Evolutionary conservation across 208 protist species (phyloP).

Genomic region (Leishmania martiniquensis): DNA sequence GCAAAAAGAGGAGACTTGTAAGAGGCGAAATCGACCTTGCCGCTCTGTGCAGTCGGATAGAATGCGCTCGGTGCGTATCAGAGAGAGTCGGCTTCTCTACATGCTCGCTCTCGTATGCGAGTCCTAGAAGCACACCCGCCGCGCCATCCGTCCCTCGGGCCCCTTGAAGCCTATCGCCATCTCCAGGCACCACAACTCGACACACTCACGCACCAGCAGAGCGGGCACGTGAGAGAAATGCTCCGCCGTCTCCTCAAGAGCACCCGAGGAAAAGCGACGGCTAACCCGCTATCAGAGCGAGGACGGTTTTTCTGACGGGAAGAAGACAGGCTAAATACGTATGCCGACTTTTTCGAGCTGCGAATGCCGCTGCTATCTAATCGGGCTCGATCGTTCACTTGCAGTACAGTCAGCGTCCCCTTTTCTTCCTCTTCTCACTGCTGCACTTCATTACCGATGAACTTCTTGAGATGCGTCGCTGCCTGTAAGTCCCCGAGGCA

Average conservation of each 20-base stretch:
- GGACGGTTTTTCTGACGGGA: background rate
- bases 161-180: background rate
- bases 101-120: background rate
- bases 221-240: background rate
- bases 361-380: no score
- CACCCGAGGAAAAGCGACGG: no score
- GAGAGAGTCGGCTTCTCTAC: no score
- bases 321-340: background rate
- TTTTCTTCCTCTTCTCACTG: no score
- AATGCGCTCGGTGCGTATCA: background rate
- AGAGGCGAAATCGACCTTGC: background rate
- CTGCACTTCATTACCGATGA: no score
- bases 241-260: background rate
- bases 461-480: no score
- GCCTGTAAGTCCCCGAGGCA: no score
- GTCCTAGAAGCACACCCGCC: background rate
- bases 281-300: no score
- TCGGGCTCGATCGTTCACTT: no score
- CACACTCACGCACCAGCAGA: background rate
- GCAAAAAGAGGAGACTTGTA: background rate
- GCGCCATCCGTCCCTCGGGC: background rate
- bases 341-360: background rate
- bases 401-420: no score
- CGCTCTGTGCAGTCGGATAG: background rate
- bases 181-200: background rate